Conservation (phyloP, 257 asterid genomes). For the Thymus quinquecostatus region DNA sequence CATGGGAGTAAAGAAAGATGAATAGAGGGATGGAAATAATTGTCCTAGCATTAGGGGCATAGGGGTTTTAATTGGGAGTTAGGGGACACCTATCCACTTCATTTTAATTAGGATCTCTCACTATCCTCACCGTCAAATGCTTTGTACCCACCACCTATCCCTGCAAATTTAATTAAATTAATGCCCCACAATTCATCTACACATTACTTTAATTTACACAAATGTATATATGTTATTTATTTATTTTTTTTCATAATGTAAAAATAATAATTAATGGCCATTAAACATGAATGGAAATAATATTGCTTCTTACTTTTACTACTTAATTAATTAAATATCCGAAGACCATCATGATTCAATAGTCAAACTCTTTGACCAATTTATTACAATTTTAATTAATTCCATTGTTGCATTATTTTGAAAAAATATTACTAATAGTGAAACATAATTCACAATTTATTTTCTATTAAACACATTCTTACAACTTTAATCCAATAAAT, state of each 20-base stretch:
- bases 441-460: not conserved
- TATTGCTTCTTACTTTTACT: not conserved
- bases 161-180: conserved; percentile 6
- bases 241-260: not conserved
- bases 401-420: not conserved
- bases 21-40: conserved; percentile 42
- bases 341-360: conserved; percentile 11
- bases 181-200: conserved; percentile 18
- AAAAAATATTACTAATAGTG: not conserved
- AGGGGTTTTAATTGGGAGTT: conserved; percentile 34
- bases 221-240: not conserved
- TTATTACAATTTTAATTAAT: conserved; percentile 13
- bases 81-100: conserved; percentile 36
- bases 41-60: conserved; percentile 36
- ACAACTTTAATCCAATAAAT: too few relatives aligned
- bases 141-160: conserved; percentile 25
- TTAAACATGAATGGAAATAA: conserved; percentile 9
- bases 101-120: conserved; percentile 25
- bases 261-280: conserved; percentile 12
- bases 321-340: conserved; percentile 1
- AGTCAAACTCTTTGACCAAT: conserved; percentile 27
- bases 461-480: not conserved
- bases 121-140: conserved; percentile 7
- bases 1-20: conserved; percentile 43
- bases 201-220: not conserved